Base-by-base conservation (phyloP, 2,329 filamentous ascomycete species). In the Diaporthe velutina region DNA sequence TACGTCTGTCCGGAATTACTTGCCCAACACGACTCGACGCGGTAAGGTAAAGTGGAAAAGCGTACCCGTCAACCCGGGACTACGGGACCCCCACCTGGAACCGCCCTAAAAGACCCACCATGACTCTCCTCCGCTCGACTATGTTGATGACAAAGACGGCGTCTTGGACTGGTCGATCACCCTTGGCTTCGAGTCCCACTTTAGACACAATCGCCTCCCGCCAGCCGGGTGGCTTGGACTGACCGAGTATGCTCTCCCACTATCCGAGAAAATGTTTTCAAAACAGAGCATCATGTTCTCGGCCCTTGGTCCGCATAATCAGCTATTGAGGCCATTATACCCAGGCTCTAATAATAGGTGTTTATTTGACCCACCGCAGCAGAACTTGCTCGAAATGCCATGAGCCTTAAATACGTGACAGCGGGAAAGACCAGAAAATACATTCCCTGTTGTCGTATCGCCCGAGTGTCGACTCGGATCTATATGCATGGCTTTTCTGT, bases 1-100 rank as follows among this genome's bases (percentile, higher is more conserved):
- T 64, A 61, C 38, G 58, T 61, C 58, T 45, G 38, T 12, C 60
- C 60, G 60, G 60, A 64, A 64, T 45, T 45, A 64, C 60, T 64
- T 64, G 40, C 60, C 60, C 40, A 48, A 64, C 40, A 64, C 60
- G 60, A 64, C 60, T 64, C 60, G 40, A 12, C 17, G 13, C 52
- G 15, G 52, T 28, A 33, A 54, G 50, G 22, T 22, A 13, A 61
- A 42, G 58, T 25, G 3, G 17, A 64, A 64, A 30, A 45, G 25
- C 17, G 15, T 33, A 45, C 38, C 58, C 58, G n/a, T 64, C 38
- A n/a, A 19, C 58, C 38, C 58, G 58, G 55, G 58, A 64, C 58
- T 64, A 42, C 58, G 58, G 58, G 38, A 30, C 58, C 58, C 58
- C 58, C 58, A 64, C 58, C 58, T 45, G 38, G 8, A 64, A 48